Percentiles rank a stretch among this genome's conserved stretches.
These are phyloP conservation scores for Ricinus communis DNA, from an alignment of 345 rosid genomes.

Conservation along the genomic window DNA sequence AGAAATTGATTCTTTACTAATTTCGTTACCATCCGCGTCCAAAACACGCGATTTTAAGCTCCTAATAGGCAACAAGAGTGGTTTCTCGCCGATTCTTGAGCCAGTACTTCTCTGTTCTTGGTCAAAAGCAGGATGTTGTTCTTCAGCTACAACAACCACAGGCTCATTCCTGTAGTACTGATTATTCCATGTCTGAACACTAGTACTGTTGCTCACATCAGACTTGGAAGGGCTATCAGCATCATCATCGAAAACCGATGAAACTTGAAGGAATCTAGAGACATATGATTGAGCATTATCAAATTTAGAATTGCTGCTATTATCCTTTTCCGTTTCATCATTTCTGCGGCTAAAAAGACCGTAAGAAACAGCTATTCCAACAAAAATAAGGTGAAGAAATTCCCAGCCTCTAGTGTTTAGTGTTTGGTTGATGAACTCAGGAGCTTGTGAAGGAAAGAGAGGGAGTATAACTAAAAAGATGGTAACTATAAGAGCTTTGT, in stretches of 20 bases:
- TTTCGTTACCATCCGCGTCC: slow-evolving; percentile 33
- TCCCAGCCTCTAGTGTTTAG: slow-evolving; percentile 68
- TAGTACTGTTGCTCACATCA: slow-evolving; percentile 26
- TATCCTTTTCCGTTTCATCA: slow-evolving; percentile 50
- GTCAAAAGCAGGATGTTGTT: slow-evolving; percentile 31
- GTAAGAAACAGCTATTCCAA: slow-evolving; percentile 97
- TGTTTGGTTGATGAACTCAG: slow-evolving; percentile 76
- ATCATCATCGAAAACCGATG: slow-evolving; percentile 86
- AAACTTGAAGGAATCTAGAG: slow-evolving; percentile 74
- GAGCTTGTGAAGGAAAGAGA: slow-evolving; percentile 75
- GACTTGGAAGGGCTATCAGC: slow-evolving; percentile 33
- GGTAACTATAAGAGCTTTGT: slow-evolving; percentile 58
- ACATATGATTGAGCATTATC: slow-evolving; percentile 65
- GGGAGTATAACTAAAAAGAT: slow-evolving; percentile 41
- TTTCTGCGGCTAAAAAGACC: slow-evolving; percentile 81
- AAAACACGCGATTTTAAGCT: slow-evolving; percentile 62
- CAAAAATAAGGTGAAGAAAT: slow-evolving; percentile 85
- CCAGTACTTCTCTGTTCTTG: slow-evolving; percentile 35
- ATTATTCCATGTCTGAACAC: slow-evolving; percentile 73
- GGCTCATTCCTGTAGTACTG: slow-evolving; percentile 63
- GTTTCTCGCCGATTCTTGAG: slow-evolving; percentile 51
- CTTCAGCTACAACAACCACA: slow-evolving; percentile 47
- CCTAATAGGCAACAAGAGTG: slow-evolving; percentile 81
- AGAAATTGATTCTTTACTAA: slow-evolving; percentile 16
- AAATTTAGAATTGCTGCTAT: slow-evolving; percentile 28